Evolutionary conservation across 257 asterid species (phyloP), one percentile per base, ranked within the genome.

Genomic region (Solanum sejunctum): DNA sequence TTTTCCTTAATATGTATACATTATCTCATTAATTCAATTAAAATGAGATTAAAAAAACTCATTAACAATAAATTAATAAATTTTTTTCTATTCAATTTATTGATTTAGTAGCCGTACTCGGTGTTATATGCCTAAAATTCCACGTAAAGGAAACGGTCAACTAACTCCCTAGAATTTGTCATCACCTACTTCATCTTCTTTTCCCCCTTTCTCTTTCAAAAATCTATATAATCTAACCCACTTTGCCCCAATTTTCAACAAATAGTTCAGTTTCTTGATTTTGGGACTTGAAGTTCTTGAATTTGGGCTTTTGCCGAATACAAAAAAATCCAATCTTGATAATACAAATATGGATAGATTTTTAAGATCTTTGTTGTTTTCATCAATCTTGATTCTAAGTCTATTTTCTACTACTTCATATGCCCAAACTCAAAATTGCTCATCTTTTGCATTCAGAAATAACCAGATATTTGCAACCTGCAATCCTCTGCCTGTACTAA

Each of bases 401-500:
- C 47, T 88, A 12, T 16, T 85, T 10, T 41, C 56, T 26, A 60
- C 69, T 1, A 16, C 89, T 54, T 83, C 84, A 7, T n/a, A 60
- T 0, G 91, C 85, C 16, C 92, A 91, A 47, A 82, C 13, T 16
- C 88, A 83, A 81, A 57, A 61, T 28, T 93, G 97, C 83, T 9
- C 90, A 0, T 5, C 56, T 36, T 81, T 83, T 79, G 15, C 39
- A 10, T 94, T 92, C 83, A 20, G 87, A 9, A 87, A 85, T 90
- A 85, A 78, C 58, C 80, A 13, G 5, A 6, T 1, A 0, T 94
- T 81, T 86, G 43, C 88, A 0, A 52, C 90, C 0, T 94, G 97
- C 43, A 86, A 20, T 67, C 10, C 4, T 41, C 95, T 94, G 7
- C 94, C 97, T 0, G 91, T 85, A 8, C 90, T 94, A 7, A 85